Conservation (phyloP, 164 flowering plant species). For the Warburgia ugandensis region DNA sequence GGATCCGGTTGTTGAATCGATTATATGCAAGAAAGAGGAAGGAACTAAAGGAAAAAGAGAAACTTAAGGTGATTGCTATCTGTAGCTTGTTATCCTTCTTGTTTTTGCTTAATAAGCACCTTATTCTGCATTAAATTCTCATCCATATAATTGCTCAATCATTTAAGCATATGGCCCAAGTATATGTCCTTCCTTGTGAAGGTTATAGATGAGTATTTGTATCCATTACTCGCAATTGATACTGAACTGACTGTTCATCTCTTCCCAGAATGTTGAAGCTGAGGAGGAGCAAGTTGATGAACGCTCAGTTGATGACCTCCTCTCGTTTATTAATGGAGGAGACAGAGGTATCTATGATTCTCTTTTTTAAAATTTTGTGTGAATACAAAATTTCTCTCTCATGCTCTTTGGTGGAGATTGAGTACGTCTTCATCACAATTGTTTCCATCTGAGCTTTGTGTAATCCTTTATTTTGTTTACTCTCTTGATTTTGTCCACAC, state of each 20-base stretch:
- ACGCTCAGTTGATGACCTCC: conserved; percentile 85
- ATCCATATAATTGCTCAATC: not conserved
- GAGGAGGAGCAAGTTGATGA: conserved; percentile 72
- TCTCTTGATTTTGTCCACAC: too few species aligned
- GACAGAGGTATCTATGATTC: conserved; percentile 24
- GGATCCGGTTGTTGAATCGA: conserved; percentile 79
- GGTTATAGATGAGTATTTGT: not conserved
- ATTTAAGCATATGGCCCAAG: not conserved
- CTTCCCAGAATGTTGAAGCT: conserved; percentile 67
- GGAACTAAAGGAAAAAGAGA: conserved; percentile 74
- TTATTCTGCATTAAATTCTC: not conserved
- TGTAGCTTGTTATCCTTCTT: not conserved
- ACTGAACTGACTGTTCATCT: not conserved
- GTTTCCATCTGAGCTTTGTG: too few species aligned
- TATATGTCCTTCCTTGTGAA: not conserved
- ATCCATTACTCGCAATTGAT: not conserved
- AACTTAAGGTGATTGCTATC: conserved; percentile 43
- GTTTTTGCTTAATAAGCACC: not conserved
- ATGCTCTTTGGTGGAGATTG: too few species aligned
- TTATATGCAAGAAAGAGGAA: conserved; percentile 88
- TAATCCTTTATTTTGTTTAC: too few species aligned
- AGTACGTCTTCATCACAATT: too few species aligned
- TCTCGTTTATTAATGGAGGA: conserved; percentile 76
- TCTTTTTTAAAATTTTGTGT: too few species aligned
- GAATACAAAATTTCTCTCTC: too few species aligned